These are phyloP conservation scores for Galerina marginata DNA, from an alignment of 768 basidiomycete species.

Conservation along the genomic window DNA sequence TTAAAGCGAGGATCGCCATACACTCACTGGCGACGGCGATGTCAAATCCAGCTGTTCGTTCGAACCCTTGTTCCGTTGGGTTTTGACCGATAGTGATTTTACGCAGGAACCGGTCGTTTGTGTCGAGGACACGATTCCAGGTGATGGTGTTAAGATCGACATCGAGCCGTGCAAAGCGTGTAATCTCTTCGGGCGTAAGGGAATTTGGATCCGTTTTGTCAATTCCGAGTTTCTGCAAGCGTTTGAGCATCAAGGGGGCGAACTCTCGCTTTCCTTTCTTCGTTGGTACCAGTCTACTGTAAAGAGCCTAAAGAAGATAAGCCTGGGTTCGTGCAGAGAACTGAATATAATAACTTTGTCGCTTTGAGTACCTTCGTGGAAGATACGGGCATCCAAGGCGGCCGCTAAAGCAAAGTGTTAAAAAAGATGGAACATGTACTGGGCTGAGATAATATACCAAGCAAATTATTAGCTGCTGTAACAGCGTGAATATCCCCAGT, in stretches of 20 bases:
- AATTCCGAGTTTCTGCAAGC: slow-evolving; percentile 93
- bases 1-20: slow-evolving; percentile 96
- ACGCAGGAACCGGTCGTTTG: slow-evolving; percentile 95
- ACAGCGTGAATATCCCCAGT: slow-evolving; percentile 99
- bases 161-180: slow-evolving; percentile 88
- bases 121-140: slow-evolving; percentile 97
- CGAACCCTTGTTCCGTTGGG: slow-evolving; percentile 86
- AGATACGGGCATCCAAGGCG: slow-evolving; percentile 94
- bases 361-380: slow-evolving; percentile 94
- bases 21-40: slow-evolving; percentile 97
- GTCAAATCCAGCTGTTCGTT: slow-evolving; percentile 92
- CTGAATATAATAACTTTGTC: slow-evolving; percentile 67
- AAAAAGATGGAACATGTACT: background rate
- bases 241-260: slow-evolving; percentile 94
- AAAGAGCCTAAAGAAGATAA: slow-evolving; percentile 62
- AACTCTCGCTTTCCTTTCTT: slow-evolving; percentile 97
- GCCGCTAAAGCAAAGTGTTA: slow-evolving; percentile 61
- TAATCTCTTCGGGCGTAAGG: slow-evolving; percentile 91
- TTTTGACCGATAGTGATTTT: slow-evolving; percentile 93
- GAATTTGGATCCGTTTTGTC: slow-evolving; percentile 92
- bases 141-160: slow-evolving; percentile 91
- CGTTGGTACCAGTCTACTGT: slow-evolving; percentile 86
- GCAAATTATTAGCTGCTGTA: slow-evolving; percentile 94
- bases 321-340: background rate
- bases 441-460: slow-evolving; percentile 55